Percentiles rank a stretch among this genome's conserved stretches.
phyloP scores from a whole-genome alignment of 192 early-diverging fungal genomes.

The Lunasporangiospora selenospora region DNA sequence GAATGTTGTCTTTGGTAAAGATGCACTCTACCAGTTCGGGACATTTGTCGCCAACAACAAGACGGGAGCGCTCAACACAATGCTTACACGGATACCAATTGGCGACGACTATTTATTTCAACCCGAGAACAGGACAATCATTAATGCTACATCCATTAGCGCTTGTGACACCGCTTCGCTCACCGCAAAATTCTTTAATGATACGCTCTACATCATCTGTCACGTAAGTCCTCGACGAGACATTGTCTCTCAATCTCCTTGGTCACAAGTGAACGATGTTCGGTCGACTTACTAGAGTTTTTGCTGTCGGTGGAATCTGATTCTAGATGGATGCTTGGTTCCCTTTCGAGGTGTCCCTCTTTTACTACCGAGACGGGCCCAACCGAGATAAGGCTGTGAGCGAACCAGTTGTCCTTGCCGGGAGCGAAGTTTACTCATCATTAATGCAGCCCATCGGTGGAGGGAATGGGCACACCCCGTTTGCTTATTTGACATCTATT shows the following conservation, averaged over 20 bases:
- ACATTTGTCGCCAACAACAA: slow-evolving; percentile 16
- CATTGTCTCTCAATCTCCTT: too few relatives aligned
- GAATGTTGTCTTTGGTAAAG: slow-evolving; percentile 11
- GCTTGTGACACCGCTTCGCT: not conserved
- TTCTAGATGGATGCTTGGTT: too few relatives aligned
- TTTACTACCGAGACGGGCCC: too few relatives aligned
- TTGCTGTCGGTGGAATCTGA: too few relatives aligned
- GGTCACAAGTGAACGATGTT: too few relatives aligned
- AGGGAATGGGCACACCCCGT: not conserved
- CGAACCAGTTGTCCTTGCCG: too few relatives aligned
- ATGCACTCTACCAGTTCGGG: slow-evolving; percentile 21
- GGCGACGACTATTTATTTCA: too few relatives aligned
- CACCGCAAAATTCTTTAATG: slow-evolving; percentile 11
- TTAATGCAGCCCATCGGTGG: slow-evolving; percentile 17
- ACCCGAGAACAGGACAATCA: not conserved
- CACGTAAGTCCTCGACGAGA: slow-evolving; percentile 10
- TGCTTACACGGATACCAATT: slow-evolving; percentile 17
- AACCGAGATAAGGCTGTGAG: too few relatives aligned
- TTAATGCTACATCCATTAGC: not conserved
- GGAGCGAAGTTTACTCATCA: too few relatives aligned
- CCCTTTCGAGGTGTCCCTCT: too few relatives aligned
- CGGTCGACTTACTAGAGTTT: too few relatives aligned
- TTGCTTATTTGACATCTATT: slow-evolving; percentile 1
- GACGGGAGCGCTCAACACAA: slow-evolving; percentile 14
- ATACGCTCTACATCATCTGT: slow-evolving; percentile 20